These are phyloP conservation scores for Amaranthus palmeri DNA, from an alignment of 148 eudicot species.

Conservation along the genomic window DNA sequence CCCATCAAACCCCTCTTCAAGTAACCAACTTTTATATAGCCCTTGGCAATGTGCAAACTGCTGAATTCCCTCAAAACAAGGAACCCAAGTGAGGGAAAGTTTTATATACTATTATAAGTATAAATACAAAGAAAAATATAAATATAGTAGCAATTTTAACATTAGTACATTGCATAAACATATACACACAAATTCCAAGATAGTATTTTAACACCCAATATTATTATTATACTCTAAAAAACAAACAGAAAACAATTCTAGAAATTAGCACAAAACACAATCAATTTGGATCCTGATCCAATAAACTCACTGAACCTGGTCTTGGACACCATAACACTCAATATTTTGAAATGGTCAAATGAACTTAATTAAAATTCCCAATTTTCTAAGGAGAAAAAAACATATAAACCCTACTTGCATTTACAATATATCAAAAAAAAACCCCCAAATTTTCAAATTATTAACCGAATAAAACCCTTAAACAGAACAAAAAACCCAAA, in stretches of 20 bases:
- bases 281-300: conserved; percentile 77
- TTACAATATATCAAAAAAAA: conserved; percentile 5
- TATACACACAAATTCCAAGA: conserved; percentile 54
- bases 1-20: conserved; percentile 61
- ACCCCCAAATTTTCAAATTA: background rate
- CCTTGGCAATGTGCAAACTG: conserved; percentile 54
- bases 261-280: conserved; percentile 40
- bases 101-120: conserved; percentile 12
- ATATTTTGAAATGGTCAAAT: conserved; percentile 8
- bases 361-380: conserved; percentile 9
- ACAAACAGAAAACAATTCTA: conserved; percentile 20
- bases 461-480: conserved; percentile 17
- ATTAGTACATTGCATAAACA: conserved; percentile 2
- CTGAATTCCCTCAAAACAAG: conserved; percentile 39
- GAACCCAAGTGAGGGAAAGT: conserved; percentile 23
- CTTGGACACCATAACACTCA: conserved; percentile 20
- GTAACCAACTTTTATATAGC: conserved; percentile 37
- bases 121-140: conserved; percentile 9
- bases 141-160: conserved; percentile 5
- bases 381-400: conserved; percentile 2
- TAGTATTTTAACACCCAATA: conserved; percentile 33
- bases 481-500: conserved; percentile 14
- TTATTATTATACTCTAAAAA: conserved; percentile 26
- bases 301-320: conserved; percentile 49
- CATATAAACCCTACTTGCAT: conserved; percentile 23